These are phyloP conservation scores for Auriscalpium orientale DNA, from an alignment of 768 basidiomycete genomes.

Conservation along the genomic window DNA sequence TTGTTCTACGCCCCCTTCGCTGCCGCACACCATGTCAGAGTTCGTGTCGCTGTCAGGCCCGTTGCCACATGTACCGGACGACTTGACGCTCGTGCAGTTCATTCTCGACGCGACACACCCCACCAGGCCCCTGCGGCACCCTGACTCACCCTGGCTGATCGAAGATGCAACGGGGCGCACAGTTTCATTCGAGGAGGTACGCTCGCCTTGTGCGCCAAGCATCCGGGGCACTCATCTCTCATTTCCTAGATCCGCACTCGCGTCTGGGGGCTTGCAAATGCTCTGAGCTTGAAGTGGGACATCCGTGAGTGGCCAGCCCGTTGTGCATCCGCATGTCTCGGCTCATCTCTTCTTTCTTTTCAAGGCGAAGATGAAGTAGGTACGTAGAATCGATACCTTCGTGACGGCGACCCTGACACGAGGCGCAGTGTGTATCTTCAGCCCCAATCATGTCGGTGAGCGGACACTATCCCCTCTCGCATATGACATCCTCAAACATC, in stretches of 20 bases:
- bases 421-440: conserved; percentile 16
- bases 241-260: conserved; percentile 27
- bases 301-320: conserved; percentile 22
- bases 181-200: conserved; percentile 31
- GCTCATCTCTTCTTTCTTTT: background rate
- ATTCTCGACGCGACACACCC: conserved; percentile 16
- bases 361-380: conserved; percentile 33
- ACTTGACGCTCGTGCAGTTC: conserved; percentile 19
- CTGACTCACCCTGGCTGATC: conserved; percentile 30
- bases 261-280: conserved; percentile 31
- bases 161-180: conserved; percentile 32
- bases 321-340: background rate
- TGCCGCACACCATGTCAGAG: conserved; percentile 8
- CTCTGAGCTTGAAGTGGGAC: conserved; percentile 25
- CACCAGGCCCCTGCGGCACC: conserved; percentile 4
- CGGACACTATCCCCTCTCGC: background rate
- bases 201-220: background rate
- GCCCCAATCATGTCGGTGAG: conserved; percentile 24
- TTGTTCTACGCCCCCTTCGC: too few species aligned
- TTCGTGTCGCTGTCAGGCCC: conserved; percentile 3
- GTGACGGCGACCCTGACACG: background rate
- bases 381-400: conserved; percentile 14
- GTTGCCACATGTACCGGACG: conserved; percentile 14
- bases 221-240: background rate
- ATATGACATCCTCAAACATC: background rate